These are phyloP conservation scores for Hortaea werneckii DNA, from an alignment of 2,329 filamentous ascomycete genomes.

Conservation along the genomic window DNA sequence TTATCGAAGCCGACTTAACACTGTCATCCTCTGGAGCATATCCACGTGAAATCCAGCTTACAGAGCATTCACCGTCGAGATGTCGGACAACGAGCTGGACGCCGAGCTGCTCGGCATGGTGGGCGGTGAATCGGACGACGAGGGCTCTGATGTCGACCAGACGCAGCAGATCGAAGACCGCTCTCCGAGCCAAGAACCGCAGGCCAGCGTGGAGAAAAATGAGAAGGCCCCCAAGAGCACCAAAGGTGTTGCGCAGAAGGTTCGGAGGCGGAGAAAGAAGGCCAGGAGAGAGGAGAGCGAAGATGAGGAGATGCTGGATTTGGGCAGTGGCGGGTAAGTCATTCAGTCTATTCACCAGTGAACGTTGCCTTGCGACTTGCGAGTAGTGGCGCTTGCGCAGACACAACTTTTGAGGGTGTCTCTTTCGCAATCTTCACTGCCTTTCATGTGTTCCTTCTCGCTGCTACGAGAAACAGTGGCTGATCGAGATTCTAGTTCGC, in stretches of 20 bases:
- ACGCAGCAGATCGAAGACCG: constrained; percentile 47
- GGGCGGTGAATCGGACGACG: constrained; percentile 52
- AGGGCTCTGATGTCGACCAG: constrained; percentile 33
- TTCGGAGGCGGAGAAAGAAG: constrained; percentile 34
- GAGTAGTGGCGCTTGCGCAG: background rate
- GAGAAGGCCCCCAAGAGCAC: constrained; percentile 26
- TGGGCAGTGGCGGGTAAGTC: constrained; percentile 61
- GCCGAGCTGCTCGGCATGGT: constrained; percentile 89
- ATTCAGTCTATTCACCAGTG: constrained; percentile 6
- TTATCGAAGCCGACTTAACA: background rate
- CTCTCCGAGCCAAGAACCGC: constrained; percentile 43
- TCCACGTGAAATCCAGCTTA: too few relatives aligned
- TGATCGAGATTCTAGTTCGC: background rate
- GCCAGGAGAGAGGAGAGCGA: constrained; percentile 46
- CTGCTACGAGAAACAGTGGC: background rate
- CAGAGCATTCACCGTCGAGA: constrained; percentile 26
- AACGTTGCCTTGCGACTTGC: constrained; percentile 2
- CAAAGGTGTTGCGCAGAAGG: constrained; percentile 39
- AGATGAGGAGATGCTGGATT: constrained; percentile 48
- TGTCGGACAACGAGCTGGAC: constrained; percentile 70
- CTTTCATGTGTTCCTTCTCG: too few relatives aligned
- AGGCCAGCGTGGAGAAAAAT: constrained; percentile 28
- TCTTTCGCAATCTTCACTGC: too few relatives aligned
- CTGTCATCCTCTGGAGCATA: too few relatives aligned
- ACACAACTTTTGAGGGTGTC: too few relatives aligned